Percentiles rank a stretch among this genome's conserved stretches.
Conservation (phyloP, 495 filamentous ascomycete species). For the Sordaria brevicollis region DNA sequence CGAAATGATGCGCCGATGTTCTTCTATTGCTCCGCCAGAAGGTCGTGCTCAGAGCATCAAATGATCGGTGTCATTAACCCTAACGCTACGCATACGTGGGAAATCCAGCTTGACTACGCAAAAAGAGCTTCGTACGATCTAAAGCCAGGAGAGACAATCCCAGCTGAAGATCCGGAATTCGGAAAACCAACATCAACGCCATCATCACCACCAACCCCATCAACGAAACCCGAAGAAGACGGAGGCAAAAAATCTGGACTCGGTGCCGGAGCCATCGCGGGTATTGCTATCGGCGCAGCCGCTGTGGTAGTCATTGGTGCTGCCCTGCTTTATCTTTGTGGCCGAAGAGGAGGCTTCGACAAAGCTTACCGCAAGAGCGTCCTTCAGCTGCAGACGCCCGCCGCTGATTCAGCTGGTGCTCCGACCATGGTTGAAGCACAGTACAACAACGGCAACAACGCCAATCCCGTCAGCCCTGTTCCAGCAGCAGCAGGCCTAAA, state of each 20-base stretch:
- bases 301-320: conserved; percentile 27
- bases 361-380: conserved; percentile 17
- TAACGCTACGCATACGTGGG: conserved; percentile 20
- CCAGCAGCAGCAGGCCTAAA: conserved; percentile 2
- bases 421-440: conserved; percentile 13
- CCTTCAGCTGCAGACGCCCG: neutral
- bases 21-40: conserved; percentile 48
- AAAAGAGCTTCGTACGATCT: conserved; percentile 22
- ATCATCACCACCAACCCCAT: neutral
- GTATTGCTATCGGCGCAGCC: conserved; percentile 35
- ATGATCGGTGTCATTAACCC: conserved; percentile 45
- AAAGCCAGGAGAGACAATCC: conserved; percentile 27
- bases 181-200: neutral
- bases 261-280: conserved; percentile 33
- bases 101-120: conserved; percentile 17
- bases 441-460: conserved; percentile 5
- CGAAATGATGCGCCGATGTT: conserved; percentile 50
- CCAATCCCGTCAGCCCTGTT: neutral
- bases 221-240: neutral
- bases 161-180: conserved; percentile 14
- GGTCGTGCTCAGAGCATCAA: conserved; percentile 25
- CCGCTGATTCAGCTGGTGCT: neutral
- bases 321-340: conserved; percentile 32
- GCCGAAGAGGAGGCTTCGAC: conserved; percentile 26
- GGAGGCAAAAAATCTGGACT: conserved; percentile 1